A percentile compares a stretch with the other conserved stretches of the same genome.
Evolutionary conservation across 1,139 yeast genomes (phyloP).

Genomic region (Eremothecium cymbalariae): DNA sequence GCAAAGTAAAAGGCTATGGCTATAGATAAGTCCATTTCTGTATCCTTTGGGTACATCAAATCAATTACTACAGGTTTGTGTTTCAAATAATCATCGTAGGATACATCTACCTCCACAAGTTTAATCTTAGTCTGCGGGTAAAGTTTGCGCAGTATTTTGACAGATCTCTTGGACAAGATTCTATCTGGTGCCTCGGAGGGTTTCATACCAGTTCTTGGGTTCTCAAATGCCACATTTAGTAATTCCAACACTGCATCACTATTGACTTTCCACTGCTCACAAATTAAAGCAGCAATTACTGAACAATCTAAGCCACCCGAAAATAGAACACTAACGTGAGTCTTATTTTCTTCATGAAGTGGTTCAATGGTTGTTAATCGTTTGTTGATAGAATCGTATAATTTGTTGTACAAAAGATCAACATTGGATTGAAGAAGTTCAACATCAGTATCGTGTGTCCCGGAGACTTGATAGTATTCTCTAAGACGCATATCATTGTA

Average conservation of each 20-base stretch:
- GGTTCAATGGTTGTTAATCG: slow-evolving; percentile 59
- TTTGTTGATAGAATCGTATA: slow-evolving; percentile 39
- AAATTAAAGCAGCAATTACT: slow-evolving; percentile 46
- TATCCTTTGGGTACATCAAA: slow-evolving; percentile 72
- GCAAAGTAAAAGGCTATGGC: slow-evolving; percentile 95
- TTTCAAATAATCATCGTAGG: slow-evolving; percentile 53
- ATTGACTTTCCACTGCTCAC: slow-evolving; percentile 18
- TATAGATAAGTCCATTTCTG: slow-evolving; percentile 92
- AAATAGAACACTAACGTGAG: slow-evolving; percentile 55
- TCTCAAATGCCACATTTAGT: slow-evolving; percentile 91
- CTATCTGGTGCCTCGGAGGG: slow-evolving; percentile 78
- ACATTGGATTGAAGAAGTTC: slow-evolving; percentile 14
- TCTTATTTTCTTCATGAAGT: slow-evolving; percentile 32
- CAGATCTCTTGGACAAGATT: slow-evolving; percentile 55
- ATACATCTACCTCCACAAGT: slow-evolving; percentile 61
- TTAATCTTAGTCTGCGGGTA: slow-evolving; percentile 38
- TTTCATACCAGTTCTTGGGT: slow-evolving; percentile 63
- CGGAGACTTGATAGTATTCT: slow-evolving; percentile 18
- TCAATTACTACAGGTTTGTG: slow-evolving; percentile 47
- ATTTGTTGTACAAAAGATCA: slow-evolving; percentile 23
- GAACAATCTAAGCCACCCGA: slow-evolving; percentile 97
- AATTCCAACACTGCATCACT: slow-evolving; percentile 45
- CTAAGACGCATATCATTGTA: slow-evolving; percentile 10
- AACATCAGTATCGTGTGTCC: slow-evolving; percentile 14
- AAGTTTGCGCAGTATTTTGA: slow-evolving; percentile 40